Base-by-base conservation (phyloP, 305 asterid species). In the Coffea humblotiana region DNA sequence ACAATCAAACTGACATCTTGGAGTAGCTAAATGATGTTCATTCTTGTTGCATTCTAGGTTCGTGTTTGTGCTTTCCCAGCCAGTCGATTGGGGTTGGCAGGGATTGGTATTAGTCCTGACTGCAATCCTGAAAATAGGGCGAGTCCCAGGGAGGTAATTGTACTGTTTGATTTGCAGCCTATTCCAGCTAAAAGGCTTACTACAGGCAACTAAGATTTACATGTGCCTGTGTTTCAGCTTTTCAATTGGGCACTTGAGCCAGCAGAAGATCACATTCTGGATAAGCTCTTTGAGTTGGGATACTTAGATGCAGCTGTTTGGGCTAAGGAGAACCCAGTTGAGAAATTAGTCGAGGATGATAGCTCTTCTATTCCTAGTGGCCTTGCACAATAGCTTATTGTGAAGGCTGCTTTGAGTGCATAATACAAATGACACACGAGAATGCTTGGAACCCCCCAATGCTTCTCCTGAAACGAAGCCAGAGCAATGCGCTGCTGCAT, bases 241-340 rank as follows among this genome's bases (percentile, higher is more conserved):
- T 91, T 96, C 37, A 96, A 90, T 32, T 96, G 98, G 99, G 97
- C 99, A 66, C 93, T 96, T 23, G 98, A 96, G 87, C 99, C 99
- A 74, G 99, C 98, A 72, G 91, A 89, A 60, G 99, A 96, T 74
- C 85, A 86, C 77, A 84, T 91, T 82, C 97, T 96, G 6, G 99
- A 95, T 71, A 87, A 67, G 82, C 94, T 94, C 48, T 95, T 92
- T 58, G 93, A 91, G 88, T 90, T 86, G 43, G 99, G 99, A 45
- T 92, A 91, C 74, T 78, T 67, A 37, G 99, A 95, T 80, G 99
- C 99, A 21, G 87, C 93, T 27, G 92, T 87, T 61, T 95, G 98
- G 99, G 95, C 97, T 8, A 77, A 80, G 82, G 87, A 84, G 69
- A 96, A 96, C 80, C 98, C 99, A 0, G 90, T 90, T 15, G 92